Base-by-base conservation (phyloP, 768 basidiomycete genomes). In the Boletellus sp. region DNA sequence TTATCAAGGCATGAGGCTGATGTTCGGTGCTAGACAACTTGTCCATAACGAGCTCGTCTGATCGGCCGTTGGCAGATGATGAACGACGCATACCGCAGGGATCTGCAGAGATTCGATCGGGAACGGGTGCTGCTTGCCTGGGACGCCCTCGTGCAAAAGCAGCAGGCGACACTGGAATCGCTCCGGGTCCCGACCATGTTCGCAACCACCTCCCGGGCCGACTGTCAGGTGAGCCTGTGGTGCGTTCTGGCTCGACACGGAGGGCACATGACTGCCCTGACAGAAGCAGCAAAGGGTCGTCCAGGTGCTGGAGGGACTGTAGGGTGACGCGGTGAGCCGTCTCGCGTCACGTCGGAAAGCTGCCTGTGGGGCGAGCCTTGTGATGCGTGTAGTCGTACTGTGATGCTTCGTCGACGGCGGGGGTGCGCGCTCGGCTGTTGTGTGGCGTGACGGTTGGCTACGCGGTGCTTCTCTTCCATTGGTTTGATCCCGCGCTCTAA, bases 151-250 rank as follows among this genome's bases (percentile, higher is more conserved):
- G 65, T 84, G 17, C 69, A 78, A 43, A 80, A 78, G 57, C 90
- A 93, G 63, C 90, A 93, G 66, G 61, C 70, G 0, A 69, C 78
- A 15, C 71, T 93, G 42, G 80, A 81, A 55, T 64, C 73, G 26
- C 69, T 84, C 39, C 72, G 75, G 35, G 78, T 92, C 13, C 90
- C 90, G 15, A 74, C 80, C 3, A 90, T 93, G 85, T 87, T 78
- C 61, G 66, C 72, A 12, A 82, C 85, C 3, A 66, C 60, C 38
- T 73, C 74, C 38, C 58, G 60, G 34, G 60, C 70, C 4, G 78
- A 83, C 54, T 68, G 77, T 70, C 76, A 88, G 75, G 88, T 87
- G 63, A 51, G 75, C 57, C 34, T 41, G 45, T 32, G 22, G 51
- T 37, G 23, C 35, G 16, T 42, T 19, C 15, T 50, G 32, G 37